Conservation (phyloP, 1,139 yeast species). For the Sugiyamaella paludigena region DNA sequence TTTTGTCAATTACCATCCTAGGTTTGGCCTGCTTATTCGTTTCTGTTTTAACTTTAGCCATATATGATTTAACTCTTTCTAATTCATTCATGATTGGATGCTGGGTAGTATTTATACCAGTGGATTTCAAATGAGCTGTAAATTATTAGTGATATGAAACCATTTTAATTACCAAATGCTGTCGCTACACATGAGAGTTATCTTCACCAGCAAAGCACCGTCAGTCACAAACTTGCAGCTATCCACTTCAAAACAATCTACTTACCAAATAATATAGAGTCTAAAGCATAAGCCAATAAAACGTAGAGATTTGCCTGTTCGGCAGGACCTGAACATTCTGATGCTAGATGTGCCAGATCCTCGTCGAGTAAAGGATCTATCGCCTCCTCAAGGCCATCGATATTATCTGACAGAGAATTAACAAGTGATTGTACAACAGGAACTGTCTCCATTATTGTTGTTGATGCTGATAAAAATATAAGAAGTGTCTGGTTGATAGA, state of each 20-base stretch:
- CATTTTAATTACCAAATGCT: too few species aligned
- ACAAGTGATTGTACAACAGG: conserved; percentile 27
- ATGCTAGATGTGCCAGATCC: conserved; percentile 29
- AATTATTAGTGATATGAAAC: conserved; percentile 45
- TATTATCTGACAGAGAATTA: conserved; percentile 29
- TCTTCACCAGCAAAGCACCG: too few species aligned
- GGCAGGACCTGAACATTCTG: conserved; percentile 30
- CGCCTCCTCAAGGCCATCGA: conserved; percentile 31
- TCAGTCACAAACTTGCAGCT: too few species aligned
- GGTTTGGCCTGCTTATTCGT: conserved; percentile 26
- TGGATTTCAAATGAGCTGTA: conserved; percentile 58
- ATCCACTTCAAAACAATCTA: conserved; percentile 19
- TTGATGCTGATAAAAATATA: neutral
- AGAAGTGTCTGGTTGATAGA: too few species aligned
- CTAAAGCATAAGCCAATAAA: conserved; percentile 41
- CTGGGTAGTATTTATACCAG: conserved; percentile 55
- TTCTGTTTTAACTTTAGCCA: conserved; percentile 56
- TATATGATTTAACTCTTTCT: conserved; percentile 63
- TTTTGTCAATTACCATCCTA: conserved; percentile 31
- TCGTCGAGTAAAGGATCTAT: conserved; percentile 30
- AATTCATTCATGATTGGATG: conserved; percentile 73
- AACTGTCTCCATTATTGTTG: conserved; percentile 27
- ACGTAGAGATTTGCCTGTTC: conserved; percentile 39
- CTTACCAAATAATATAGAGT: conserved; percentile 43
- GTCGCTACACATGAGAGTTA: too few species aligned